Conservation (phyloP, 1,139 yeast species). For the Chernovozyma aurita region DNA sequence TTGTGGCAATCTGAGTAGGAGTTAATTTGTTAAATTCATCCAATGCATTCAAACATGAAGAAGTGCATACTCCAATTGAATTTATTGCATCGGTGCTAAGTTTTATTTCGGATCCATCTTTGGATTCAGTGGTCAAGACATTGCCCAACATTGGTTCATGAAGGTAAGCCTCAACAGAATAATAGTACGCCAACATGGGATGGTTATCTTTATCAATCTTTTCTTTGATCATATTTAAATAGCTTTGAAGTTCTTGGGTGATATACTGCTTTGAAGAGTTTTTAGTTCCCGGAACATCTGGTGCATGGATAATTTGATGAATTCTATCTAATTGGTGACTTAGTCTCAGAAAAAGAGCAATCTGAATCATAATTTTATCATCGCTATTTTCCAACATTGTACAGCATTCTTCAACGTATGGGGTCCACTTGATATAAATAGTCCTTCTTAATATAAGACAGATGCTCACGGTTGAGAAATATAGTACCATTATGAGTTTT, state of each 20-base stretch:
- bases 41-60: slow-evolving; percentile 51
- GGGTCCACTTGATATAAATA: slow-evolving; percentile 53
- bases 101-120: slow-evolving; percentile 9
- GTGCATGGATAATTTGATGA: slow-evolving; percentile 45
- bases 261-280: slow-evolving; percentile 26
- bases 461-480: slow-evolving; percentile 48
- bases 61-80: slow-evolving; percentile 48
- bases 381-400: slow-evolving; percentile 35
- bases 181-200: slow-evolving; percentile 46
- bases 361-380: slow-evolving; percentile 24
- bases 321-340: slow-evolving; percentile 61
- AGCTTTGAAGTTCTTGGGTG: slow-evolving; percentile 38
- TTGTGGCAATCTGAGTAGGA: slow-evolving; percentile 42
- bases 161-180: slow-evolving; percentile 69
- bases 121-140: slow-evolving; percentile 15
- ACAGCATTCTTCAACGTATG: slow-evolving; percentile 63
- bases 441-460: slow-evolving; percentile 51
- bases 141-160: slow-evolving; percentile 55
- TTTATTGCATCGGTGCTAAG: slow-evolving; percentile 27
- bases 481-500: slow-evolving; percentile 44
- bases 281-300: slow-evolving; percentile 19
- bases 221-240: slow-evolving; percentile 32
- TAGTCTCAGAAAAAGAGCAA: slow-evolving; percentile 60
- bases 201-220: slow-evolving; percentile 37
- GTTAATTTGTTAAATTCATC: slow-evolving; percentile 43